Evolutionary conservation across 2,329 filamentous ascomycete species (phyloP), one percentile per base, ranked within the genome.

Genomic region (Claviceps quebecensis): DNA sequence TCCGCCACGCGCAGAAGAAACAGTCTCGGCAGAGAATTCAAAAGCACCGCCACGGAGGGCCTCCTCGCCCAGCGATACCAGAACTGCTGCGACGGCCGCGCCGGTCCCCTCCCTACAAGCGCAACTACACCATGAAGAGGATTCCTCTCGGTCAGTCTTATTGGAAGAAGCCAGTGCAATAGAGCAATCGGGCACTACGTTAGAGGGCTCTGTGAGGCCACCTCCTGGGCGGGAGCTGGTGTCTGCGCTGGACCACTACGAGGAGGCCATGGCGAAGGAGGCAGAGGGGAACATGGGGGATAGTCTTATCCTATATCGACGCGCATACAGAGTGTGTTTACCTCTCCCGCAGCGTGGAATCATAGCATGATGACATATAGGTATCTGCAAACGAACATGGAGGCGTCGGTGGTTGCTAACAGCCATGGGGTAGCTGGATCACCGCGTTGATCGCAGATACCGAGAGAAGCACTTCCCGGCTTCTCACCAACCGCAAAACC

Each of bases 171-270:
- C 48, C 5, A 45, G 48, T 4, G 48, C 51, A 29, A 22, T 22
- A n/a, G 48, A 47, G 49, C 45, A 53, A 6, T 23, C 49, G 8
- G 56, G 54, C 4, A 51, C 55, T 22, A 54, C 59, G 5, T 29
- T 58, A 3, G 56, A 56, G n/a, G 55, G 51, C 6, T n/a, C 54
- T 6, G 48, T 41, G 9, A 50, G 45, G 40, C 23, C 50, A 51
- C 16, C 52, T 51, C 50, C 45, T 29, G 60, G 65, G 11, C 65
- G 58, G 52, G 67, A 84, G 58, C 86, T 86, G 4, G 72, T 73
- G 22, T 86, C 90, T 11, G 93, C 93, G 0, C 69, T 98, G 16
- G 93, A 97, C 59, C 87, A 95, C 65, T 97, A 93, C 61, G 93
- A 97, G 65, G 81, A 80, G 63, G 93, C 91, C 3, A 90, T 95